These are phyloP conservation scores for Symmetrospora coprosmae DNA, from an alignment of 768 basidiomycete genomes.

Conservation along the genomic window DNA sequence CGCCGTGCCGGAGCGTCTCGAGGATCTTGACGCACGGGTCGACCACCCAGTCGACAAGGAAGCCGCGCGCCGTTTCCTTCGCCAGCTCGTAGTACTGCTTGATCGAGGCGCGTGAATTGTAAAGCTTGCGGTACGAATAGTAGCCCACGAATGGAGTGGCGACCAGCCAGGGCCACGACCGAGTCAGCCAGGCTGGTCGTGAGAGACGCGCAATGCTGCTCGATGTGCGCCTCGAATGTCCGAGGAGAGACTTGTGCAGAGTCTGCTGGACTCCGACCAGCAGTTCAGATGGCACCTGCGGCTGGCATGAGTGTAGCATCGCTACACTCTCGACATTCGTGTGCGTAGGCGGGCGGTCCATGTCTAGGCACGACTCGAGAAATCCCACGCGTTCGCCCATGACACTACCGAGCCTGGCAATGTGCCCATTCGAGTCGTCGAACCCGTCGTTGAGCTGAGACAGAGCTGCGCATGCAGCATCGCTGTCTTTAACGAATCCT, in stretches of 20 bases:
- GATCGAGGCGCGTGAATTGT: conserved; percentile 50
- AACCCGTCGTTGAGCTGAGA: too few species aligned
- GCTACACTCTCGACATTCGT: not conserved
- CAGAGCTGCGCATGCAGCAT: conserved; percentile 38
- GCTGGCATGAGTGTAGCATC: conserved; percentile 25
- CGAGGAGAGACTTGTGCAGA: conserved; percentile 28
- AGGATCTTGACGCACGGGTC: conserved; percentile 71
- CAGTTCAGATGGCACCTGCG: not conserved
- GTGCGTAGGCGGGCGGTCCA: not conserved
- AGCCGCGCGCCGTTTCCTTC: conserved; percentile 53
- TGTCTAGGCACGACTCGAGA: not conserved
- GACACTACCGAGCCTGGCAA: conserved; percentile 35
- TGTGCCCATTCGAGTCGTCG: conserved; percentile 5
- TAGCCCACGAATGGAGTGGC: conserved; percentile 56
- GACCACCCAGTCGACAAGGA: conserved; percentile 68
- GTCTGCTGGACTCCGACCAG: conserved; percentile 14
- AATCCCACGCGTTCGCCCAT: conserved; percentile 22
- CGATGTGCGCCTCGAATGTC: conserved; percentile 35
- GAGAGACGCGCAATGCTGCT: conserved; percentile 41
- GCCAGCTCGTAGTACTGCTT: conserved; percentile 48
- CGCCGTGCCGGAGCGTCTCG: conserved; percentile 66
- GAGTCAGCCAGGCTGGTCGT: conserved; percentile 55
- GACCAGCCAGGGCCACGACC: conserved; percentile 68
- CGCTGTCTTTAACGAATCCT: conserved; percentile 46
- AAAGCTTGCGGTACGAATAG: conserved; percentile 44